These are phyloP conservation scores for Cryptomeria japonica DNA, from an alignment of 75 land plant species.

Conservation along the genomic window DNA sequence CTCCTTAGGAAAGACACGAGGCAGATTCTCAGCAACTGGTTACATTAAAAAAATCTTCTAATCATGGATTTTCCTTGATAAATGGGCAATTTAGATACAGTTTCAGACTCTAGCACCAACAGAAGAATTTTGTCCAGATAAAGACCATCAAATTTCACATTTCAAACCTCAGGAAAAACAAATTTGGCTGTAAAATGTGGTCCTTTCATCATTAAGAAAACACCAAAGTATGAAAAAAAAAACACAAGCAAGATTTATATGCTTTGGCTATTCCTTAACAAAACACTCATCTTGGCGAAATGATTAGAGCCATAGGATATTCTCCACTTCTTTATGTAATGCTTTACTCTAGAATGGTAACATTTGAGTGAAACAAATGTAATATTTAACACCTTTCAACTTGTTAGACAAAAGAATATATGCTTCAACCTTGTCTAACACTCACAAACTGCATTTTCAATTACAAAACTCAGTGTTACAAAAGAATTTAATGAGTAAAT, in stretches of 20 bases:
- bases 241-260: neutral
- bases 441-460: neutral
- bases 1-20: neutral
- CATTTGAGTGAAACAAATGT: neutral
- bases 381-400: neutral
- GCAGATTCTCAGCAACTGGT: neutral
- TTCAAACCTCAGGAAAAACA: neutral
- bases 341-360: neutral
- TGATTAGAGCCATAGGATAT: neutral
- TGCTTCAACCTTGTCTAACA: neutral
- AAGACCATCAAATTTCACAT: neutral
- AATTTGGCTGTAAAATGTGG: neutral
- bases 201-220: neutral
- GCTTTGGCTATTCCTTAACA: neutral
- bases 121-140: neutral
- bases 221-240: neutral
- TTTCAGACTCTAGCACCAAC: neutral
- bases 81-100: neutral
- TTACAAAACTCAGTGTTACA: neutral
- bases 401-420: neutral
- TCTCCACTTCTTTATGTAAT: neutral
- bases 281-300: neutral
- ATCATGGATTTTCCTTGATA: neutral
- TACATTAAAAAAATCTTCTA: neutral
- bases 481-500: neutral